A percentile compares a stretch with the other conserved stretches of the same genome.
Conservation (phyloP, 2,329 filamentous ascomycete genomes). For the Rhynchosporium agropyri region DNA sequence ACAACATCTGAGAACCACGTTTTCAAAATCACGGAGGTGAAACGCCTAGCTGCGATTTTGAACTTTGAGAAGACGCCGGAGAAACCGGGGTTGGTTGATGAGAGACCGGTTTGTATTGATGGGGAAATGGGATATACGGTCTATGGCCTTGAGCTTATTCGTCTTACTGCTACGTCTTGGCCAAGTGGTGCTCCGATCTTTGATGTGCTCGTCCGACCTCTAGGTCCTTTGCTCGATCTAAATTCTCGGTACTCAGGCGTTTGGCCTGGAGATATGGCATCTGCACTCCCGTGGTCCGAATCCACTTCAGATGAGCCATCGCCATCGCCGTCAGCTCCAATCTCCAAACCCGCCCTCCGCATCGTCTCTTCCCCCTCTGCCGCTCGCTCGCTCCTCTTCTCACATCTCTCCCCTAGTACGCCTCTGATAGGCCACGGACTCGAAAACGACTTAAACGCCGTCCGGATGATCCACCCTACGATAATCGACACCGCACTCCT, state of each 20-base stretch:
- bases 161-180: slow-evolving; percentile 88
- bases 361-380: slow-evolving; percentile 75
- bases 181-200: slow-evolving; percentile 73
- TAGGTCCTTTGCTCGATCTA: slow-evolving; percentile 83
- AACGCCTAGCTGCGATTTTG: slow-evolving; percentile 74
- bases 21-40: slow-evolving; percentile 78
- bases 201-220: slow-evolving; percentile 81
- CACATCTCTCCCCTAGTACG: slow-evolving; percentile 72
- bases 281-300: slow-evolving; percentile 61
- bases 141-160: slow-evolving; percentile 83
- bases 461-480: slow-evolving; percentile 80
- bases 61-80: slow-evolving; percentile 80
- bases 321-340: slow-evolving; percentile 31
- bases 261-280: slow-evolving; percentile 72
- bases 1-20: slow-evolving; percentile 74
- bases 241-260: slow-evolving; percentile 94
- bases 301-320: slow-evolving; percentile 27
- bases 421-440: slow-evolving; percentile 90
- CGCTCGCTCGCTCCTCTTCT: slow-evolving; percentile 78
- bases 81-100: slow-evolving; percentile 54
- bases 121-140: slow-evolving; percentile 98
- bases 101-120: slow-evolving; percentile 80
- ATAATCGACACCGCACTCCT: slow-evolving; percentile 85
- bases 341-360: slow-evolving; percentile 54
- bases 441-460: slow-evolving; percentile 90